phyloP scores from a whole-genome alignment of 805 yeast genomes.

The Nakazawaea ambrosiae region DNA sequence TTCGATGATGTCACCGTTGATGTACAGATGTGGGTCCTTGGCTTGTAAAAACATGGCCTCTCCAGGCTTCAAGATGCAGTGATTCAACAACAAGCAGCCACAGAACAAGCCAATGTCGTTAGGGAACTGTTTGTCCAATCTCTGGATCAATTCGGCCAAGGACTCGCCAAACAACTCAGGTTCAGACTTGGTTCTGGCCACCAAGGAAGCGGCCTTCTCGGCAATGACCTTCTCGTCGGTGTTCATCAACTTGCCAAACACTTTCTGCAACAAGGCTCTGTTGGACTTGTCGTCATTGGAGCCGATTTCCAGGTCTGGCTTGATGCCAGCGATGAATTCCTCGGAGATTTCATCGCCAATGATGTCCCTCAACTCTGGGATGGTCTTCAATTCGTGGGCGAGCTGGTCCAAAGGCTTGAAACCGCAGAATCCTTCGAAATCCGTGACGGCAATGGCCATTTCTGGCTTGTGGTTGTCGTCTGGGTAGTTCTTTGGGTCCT shows the following conservation, averaged over 20 bases:
- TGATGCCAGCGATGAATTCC: conserved; percentile 45
- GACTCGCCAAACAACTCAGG: conserved; percentile 53
- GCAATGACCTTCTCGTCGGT: conserved; percentile 55
- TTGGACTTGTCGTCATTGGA: conserved; percentile 49
- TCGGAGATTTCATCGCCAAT: conserved; percentile 58
- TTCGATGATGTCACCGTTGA: conserved; percentile 94
- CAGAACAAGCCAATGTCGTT: conserved; percentile 92
- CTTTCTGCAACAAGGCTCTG: conserved; percentile 59
- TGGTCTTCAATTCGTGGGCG: conserved; percentile 54
- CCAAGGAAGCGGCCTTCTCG: conserved; percentile 55
- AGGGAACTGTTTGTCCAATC: conserved; percentile 85
- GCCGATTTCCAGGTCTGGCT: conserved; percentile 35
- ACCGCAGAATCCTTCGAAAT: conserved; percentile 96
- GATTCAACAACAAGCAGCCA: conserved; percentile 89
- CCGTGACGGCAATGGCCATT: conserved; percentile 96
- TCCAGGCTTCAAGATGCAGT: conserved; percentile 74
- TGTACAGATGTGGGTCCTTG: conserved; percentile 97
- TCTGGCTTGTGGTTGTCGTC: conserved; percentile 99
- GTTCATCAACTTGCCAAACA: conserved; percentile 82
- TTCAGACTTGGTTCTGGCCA: conserved; percentile 50
- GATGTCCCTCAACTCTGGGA: conserved; percentile 71
- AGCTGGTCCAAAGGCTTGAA: conserved; percentile 85
- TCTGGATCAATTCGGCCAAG: conserved; percentile 66
- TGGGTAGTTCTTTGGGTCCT: conserved; percentile 91
- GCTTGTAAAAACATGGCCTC: conserved; percentile 97